These are phyloP conservation scores for Epichloe sylvatica DNA, from an alignment of 2,329 filamentous ascomycete species.

Conservation along the genomic window DNA sequence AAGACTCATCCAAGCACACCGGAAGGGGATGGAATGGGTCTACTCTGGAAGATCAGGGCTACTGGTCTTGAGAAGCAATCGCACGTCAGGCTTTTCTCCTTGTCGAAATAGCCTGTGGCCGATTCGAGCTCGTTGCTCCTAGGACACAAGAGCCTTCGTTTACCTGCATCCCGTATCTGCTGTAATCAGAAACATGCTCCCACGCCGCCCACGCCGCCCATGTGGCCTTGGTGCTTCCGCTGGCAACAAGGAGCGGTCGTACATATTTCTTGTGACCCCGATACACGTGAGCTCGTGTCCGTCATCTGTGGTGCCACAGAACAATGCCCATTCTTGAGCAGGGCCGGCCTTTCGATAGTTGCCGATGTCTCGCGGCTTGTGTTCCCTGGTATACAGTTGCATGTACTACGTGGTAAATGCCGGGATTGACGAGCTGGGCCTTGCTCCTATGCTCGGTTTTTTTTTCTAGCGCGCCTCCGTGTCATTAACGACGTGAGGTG, in stretches of 20 bases:
- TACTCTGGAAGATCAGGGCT: too few relatives aligned
- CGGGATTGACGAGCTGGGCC: not conserved
- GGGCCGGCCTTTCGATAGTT: not conserved
- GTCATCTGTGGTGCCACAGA: not conserved
- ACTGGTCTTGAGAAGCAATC: too few relatives aligned
- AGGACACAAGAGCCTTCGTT: not conserved
- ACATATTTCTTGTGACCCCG: not conserved
- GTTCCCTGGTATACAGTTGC: not conserved
- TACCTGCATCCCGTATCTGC: not conserved
- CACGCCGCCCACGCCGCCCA: not conserved
- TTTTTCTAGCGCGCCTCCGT: not conserved
- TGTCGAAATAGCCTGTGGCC: too few relatives aligned
- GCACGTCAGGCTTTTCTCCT: not conserved
- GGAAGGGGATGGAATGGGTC: not conserved
- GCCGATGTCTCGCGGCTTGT: not conserved
- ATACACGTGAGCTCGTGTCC: conserved; percentile 2
- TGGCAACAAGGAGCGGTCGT: not conserved
- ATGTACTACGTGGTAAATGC: not conserved
- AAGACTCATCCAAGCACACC: too few relatives aligned
- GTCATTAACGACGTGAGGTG: not conserved
- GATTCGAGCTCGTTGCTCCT: too few relatives aligned
- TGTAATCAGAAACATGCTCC: not conserved
- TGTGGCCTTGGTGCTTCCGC: not conserved
- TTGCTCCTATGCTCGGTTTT: not conserved
- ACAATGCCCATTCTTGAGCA: not conserved